Evolutionary conservation across 306 rosid species (phyloP).

Genomic region (Cucurbita ficifolia): DNA sequence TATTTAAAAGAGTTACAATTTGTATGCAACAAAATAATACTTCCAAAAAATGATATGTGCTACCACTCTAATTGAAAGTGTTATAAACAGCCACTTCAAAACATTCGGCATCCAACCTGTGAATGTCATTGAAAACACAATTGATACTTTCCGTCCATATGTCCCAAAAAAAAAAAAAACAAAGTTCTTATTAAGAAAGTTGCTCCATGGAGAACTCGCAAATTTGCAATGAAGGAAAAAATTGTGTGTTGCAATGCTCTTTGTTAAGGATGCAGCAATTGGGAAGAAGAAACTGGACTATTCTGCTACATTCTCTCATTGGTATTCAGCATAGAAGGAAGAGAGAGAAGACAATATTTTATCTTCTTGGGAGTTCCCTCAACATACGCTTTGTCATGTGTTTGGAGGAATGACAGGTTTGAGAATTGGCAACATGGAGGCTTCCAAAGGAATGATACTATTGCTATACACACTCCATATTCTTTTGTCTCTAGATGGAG

Average conservation of each 20-base stretch:
- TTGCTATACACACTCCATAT: neutral
- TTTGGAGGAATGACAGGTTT: neutral
- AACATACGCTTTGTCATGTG: neutral
- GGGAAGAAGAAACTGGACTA: neutral
- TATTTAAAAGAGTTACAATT: neutral
- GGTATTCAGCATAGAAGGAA: neutral
- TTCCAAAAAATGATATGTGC: neutral
- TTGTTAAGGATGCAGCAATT: neutral
- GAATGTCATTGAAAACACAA: neutral
- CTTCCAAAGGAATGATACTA: neutral
- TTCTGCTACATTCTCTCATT: neutral
- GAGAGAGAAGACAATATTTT: neutral
- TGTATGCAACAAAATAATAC: neutral
- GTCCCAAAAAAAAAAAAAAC: neutral
- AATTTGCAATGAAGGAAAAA: neutral
- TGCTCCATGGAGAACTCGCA: neutral
- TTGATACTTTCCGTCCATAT: neutral
- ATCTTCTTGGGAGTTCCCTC: neutral
- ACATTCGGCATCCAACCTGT: neutral
- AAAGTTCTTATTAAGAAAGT: neutral
- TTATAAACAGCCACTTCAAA: neutral
- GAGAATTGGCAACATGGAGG: neutral
- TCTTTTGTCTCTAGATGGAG: neutral
- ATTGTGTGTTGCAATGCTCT: neutral
- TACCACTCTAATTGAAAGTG: neutral